Evolutionary conservation across 345 rosid species (phyloP).

Genomic region (Bruguiera parviflora): DNA sequence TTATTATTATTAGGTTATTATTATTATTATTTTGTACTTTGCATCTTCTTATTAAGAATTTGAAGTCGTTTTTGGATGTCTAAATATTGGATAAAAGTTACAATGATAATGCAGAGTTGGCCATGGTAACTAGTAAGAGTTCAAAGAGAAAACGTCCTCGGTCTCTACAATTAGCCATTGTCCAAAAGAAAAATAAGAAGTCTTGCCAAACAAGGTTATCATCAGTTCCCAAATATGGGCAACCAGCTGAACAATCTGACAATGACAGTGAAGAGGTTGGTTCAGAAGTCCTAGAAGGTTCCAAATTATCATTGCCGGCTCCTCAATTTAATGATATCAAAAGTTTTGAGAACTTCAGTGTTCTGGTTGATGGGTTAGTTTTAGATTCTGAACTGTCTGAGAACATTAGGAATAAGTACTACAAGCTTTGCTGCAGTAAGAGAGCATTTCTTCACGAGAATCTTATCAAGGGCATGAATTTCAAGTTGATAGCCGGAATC

Average conservation of each 20-base stretch:
- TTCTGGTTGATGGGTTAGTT: slow-evolving; percentile 42
- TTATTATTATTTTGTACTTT: background rate
- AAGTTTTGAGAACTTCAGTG: slow-evolving; percentile 44
- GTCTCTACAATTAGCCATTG: slow-evolving; percentile 44
- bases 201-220: slow-evolving; percentile 22
- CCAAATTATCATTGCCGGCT: slow-evolving; percentile 36
- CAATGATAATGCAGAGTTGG: slow-evolving; percentile 25
- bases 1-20: background rate
- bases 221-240: slow-evolving; percentile 19
- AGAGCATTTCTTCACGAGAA: slow-evolving; percentile 52
- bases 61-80: slow-evolving; percentile 15
- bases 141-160: slow-evolving; percentile 40
- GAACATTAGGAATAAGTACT: slow-evolving; percentile 44
- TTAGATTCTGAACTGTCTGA: slow-evolving; percentile 49
- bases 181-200: slow-evolving; percentile 39
- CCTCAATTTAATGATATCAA: slow-evolving; percentile 40
- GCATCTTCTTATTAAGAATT: slow-evolving; percentile 1
- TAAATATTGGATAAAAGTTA: slow-evolving; percentile 4
- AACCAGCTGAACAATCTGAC: slow-evolving; percentile 46
- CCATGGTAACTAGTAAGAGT: slow-evolving; percentile 8
- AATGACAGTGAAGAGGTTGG: slow-evolving; percentile 64
- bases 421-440: slow-evolving; percentile 52
- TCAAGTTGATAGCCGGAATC: slow-evolving; percentile 43
- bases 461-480: slow-evolving; percentile 47
- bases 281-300: slow-evolving; percentile 61